Conservation (phyloP, 192 early-diverging fungal genomes). For the Gorgonomyces haynaldii region DNA sequence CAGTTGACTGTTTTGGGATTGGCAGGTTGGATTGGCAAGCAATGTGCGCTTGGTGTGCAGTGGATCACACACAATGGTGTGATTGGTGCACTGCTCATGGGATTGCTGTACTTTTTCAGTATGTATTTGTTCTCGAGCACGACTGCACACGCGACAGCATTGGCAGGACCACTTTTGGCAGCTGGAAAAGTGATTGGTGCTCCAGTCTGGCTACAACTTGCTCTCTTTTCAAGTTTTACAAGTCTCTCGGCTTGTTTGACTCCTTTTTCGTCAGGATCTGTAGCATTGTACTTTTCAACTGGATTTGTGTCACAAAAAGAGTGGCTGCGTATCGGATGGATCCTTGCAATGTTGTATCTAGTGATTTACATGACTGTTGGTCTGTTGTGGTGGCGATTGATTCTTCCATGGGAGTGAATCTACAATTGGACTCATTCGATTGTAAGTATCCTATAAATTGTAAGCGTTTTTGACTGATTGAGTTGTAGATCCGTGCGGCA, state of each 20-base stretch:
- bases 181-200: constrained; percentile 51
- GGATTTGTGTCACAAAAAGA: constrained; percentile 41
- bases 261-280: constrained; percentile 32
- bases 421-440: no score
- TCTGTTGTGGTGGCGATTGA: constrained; percentile 36
- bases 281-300: constrained; percentile 48
- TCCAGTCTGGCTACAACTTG: constrained; percentile 40
- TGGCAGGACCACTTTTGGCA: constrained; percentile 59
- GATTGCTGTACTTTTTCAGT: constrained; percentile 52
- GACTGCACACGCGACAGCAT: constrained; percentile 60
- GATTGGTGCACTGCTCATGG: constrained; percentile 27
- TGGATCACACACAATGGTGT: constrained; percentile 29
- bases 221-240: constrained; percentile 53
- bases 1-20: constrained; percentile 61
- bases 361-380: constrained; percentile 49
- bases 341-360: constrained; percentile 38
- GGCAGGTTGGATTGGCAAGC: constrained; percentile 50
- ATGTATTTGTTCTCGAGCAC: constrained; percentile 66
- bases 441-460: no score
- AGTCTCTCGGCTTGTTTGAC: constrained; percentile 45
- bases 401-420: no score
- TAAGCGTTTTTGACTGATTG: no score
- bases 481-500: no score
- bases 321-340: constrained; percentile 53
- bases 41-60: constrained; percentile 16